phyloP scores from a whole-genome alignment of 352 stramenopile species.

The Phytophthora pinifolia region DNA sequence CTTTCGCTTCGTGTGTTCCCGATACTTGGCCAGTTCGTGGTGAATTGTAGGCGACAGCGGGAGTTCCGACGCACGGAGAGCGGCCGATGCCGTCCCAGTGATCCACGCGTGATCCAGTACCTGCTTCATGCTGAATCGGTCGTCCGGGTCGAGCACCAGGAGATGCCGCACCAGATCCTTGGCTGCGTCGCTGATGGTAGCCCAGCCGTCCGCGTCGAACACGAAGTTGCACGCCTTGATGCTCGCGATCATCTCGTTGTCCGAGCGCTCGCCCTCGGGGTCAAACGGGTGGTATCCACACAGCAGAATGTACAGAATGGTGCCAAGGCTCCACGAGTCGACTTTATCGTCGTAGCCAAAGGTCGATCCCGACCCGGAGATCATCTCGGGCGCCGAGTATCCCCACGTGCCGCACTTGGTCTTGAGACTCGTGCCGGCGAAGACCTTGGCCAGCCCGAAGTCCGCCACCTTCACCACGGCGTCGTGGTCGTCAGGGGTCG shows the following conservation, averaged over 20 bases:
- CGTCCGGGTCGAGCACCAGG: slow-evolving; percentile 67
- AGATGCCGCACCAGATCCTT: slow-evolving; percentile 80
- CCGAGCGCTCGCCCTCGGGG: slow-evolving; percentile 62
- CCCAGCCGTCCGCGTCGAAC: slow-evolving; percentile 73
- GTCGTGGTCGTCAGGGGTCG: slow-evolving; percentile 55
- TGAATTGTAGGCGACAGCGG: slow-evolving; percentile 74
- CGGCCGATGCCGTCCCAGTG: slow-evolving; percentile 14
- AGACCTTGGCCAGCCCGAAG: slow-evolving; percentile 86
- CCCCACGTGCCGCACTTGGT: slow-evolving; percentile 84
- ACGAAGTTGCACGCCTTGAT: slow-evolving; percentile 80
- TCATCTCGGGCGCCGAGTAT: slow-evolving; percentile 86
- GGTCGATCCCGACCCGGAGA: slow-evolving; percentile 60
- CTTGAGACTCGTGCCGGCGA: slow-evolving; percentile 66
- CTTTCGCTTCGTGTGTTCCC: slow-evolving; percentile 60
- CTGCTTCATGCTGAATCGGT: slow-evolving; percentile 70
- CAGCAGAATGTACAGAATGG: slow-evolving; percentile 86
- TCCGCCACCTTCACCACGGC: slow-evolving; percentile 79
- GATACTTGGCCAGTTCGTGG: slow-evolving; percentile 60
- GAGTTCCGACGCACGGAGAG: slow-evolving; percentile 27
- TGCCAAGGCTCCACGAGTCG: slow-evolving; percentile 87
- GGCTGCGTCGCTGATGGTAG: slow-evolving; percentile 54
- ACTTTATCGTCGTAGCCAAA: slow-evolving; percentile 87
- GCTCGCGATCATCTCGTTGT: slow-evolving; percentile 83
- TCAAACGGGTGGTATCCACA: slow-evolving; percentile 88
- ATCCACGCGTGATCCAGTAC: slow-evolving; percentile 78